Conservation (phyloP, 164 flowering plant species). For the Kingdonia uniflora region DNA sequence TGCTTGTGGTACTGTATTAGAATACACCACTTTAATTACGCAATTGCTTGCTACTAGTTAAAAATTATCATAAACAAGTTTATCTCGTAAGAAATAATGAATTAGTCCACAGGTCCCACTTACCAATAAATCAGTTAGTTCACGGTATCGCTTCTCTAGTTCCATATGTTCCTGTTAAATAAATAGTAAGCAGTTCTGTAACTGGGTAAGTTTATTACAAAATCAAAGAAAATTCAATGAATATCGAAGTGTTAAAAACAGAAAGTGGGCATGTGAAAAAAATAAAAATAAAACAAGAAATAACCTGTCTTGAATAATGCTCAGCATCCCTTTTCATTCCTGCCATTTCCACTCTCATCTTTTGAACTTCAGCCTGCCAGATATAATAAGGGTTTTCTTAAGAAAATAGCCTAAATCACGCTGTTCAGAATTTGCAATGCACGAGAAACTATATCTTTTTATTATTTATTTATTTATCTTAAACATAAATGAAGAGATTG, state of each 20-base stretch:
- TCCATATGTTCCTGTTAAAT: constrained; percentile 88
- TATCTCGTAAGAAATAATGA: background rate
- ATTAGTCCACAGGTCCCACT: constrained; percentile 5
- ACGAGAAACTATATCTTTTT: too few relatives aligned
- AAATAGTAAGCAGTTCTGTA: background rate
- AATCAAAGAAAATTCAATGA: background rate
- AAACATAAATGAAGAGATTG: too few relatives aligned
- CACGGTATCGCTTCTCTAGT: constrained; percentile 95
- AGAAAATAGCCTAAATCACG: background rate
- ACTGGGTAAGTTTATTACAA: background rate
- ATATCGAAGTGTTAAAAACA: too few relatives aligned
- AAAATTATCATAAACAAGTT: constrained; percentile 1
- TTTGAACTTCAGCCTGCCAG: constrained; percentile 84
- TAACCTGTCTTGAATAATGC: constrained; percentile 93
- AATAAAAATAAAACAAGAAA: background rate
- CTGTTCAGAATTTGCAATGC: too few relatives aligned
- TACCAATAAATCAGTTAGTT: constrained; percentile 94
- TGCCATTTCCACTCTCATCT: constrained; percentile 97
- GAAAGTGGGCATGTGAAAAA: background rate
- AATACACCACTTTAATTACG: background rate
- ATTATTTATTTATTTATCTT: too few relatives aligned
- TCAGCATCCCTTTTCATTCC: constrained; percentile 99
- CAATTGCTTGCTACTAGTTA: background rate
- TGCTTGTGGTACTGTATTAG: constrained; percentile 82
- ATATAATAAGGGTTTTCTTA: constrained; percentile 3